Evolutionary conservation across 306 rosid genomes (phyloP).

Genomic region (Arachis stenosperma): DNA sequence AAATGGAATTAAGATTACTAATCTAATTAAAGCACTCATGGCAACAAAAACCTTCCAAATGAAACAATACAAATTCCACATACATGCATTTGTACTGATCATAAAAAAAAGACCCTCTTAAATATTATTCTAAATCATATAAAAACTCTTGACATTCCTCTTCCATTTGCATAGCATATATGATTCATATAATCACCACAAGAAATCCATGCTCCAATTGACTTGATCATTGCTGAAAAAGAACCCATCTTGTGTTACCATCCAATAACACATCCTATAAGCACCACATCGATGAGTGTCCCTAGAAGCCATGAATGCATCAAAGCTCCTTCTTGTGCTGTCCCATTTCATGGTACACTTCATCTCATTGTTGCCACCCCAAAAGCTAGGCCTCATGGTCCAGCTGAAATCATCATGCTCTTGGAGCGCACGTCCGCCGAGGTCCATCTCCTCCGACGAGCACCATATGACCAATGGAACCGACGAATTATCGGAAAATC

Average conservation of each 20-base stretch:
- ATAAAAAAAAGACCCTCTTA: background rate
- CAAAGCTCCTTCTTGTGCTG: constrained; percentile 60
- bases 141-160: constrained; percentile 10
- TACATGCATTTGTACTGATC: background rate
- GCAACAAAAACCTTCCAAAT: background rate
- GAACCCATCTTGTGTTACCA: constrained; percentile 74
- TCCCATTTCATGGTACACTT: constrained; percentile 87
- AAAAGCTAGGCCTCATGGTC: constrained; percentile 52
- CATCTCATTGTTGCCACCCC: constrained; percentile 55
- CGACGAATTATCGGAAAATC: constrained; percentile 74
- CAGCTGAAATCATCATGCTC: constrained; percentile 86
- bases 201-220: constrained; percentile 72
- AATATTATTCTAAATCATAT: background rate
- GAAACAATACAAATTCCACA: background rate
- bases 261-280: constrained; percentile 64
- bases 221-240: constrained; percentile 81
- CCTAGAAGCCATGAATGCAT: constrained; percentile 73
- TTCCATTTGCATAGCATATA: too few relatives aligned
- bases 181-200: constrained; percentile 50
- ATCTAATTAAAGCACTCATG: background rate
- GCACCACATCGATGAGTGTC: constrained; percentile 62
- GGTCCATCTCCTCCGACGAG: constrained; percentile 56
- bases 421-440: constrained; percentile 86
- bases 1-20: background rate
- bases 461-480: constrained; percentile 88